Conservation (phyloP, 345 rosid species). For the Bruguiera parviflora region DNA sequence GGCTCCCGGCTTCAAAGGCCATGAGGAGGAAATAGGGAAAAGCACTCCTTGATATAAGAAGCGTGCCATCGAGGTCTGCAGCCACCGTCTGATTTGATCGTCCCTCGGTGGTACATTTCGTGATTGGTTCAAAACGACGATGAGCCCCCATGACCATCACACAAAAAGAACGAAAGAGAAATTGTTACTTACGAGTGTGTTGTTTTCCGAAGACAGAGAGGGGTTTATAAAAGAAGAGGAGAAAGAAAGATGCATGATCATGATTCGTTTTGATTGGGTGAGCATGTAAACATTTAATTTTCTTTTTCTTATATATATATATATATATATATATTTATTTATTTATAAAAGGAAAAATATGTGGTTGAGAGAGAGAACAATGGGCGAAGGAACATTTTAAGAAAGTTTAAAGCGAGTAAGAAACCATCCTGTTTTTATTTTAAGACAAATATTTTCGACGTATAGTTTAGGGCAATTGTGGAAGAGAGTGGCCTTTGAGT, state of each 20-base stretch:
- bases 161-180: neutral
- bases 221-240: slow-evolving; percentile 31
- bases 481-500: slow-evolving; percentile 33
- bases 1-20: slow-evolving; percentile 89
- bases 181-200: neutral
- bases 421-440: too few species aligned
- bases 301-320: too few species aligned
- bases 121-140: slow-evolving; percentile 47
- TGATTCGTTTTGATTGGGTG: slow-evolving; percentile 18
- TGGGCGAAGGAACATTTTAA: too few species aligned
- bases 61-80: slow-evolving; percentile 79
- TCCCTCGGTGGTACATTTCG: slow-evolving; percentile 49
- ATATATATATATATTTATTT: too few species aligned
- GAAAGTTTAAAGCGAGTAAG: too few species aligned
- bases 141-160: slow-evolving; percentile 51
- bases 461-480: slow-evolving; percentile 35
- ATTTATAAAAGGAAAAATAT: too few species aligned
- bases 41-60: slow-evolving; percentile 70
- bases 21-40: slow-evolving; percentile 84
- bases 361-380: slow-evolving; percentile 1
- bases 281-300: slow-evolving; percentile 11
- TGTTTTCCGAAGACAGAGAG: slow-evolving; percentile 13
- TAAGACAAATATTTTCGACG: neutral
- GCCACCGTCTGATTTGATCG: slow-evolving; percentile 75
- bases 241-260: slow-evolving; percentile 21